Evolutionary conservation across 371 early-diverging fungal species (phyloP).

Genomic region (Chytridium lagenaria): DNA sequence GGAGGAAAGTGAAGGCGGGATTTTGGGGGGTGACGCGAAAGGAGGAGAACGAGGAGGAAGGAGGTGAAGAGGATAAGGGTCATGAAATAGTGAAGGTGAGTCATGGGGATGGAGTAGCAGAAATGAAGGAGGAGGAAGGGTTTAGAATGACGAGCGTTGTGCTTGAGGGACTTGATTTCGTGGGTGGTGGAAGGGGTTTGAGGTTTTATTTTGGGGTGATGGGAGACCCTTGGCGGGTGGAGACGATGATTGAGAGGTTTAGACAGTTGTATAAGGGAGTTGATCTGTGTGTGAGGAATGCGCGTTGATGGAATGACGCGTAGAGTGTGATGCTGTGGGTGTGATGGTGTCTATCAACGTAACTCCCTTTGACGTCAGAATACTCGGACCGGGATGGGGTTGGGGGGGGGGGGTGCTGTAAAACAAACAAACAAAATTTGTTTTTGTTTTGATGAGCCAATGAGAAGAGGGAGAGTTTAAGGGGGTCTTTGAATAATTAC

Average conservation of each 20-base stretch:
- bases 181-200: conserved; percentile 21
- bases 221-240: conserved; percentile 21
- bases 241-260: conserved; percentile 8
- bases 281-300: not conserved
- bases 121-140: not conserved
- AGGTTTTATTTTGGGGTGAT: conserved; percentile 20
- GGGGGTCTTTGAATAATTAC: too few species aligned
- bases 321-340: too few species aligned
- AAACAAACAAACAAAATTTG: too few species aligned
- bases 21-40: conserved; percentile 13
- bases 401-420: too few species aligned
- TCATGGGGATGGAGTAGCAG: not conserved
- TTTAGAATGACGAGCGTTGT: conserved; percentile 5
- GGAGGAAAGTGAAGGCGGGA: not conserved
- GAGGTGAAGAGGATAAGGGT: not conserved
- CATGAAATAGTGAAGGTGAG: not conserved
- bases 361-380: too few species aligned
- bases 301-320: too few species aligned
- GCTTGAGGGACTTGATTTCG: conserved; percentile 18
- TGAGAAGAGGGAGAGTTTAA: too few species aligned
- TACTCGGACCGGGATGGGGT: too few species aligned
- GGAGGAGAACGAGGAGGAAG: not conserved
- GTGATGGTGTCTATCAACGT: too few species aligned
- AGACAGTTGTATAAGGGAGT: not conserved
- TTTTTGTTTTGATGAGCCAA: too few species aligned